phyloP scores from a whole-genome alignment of 2,329 filamentous ascomycete species.

The Trichoderma koningiopsis region DNA sequence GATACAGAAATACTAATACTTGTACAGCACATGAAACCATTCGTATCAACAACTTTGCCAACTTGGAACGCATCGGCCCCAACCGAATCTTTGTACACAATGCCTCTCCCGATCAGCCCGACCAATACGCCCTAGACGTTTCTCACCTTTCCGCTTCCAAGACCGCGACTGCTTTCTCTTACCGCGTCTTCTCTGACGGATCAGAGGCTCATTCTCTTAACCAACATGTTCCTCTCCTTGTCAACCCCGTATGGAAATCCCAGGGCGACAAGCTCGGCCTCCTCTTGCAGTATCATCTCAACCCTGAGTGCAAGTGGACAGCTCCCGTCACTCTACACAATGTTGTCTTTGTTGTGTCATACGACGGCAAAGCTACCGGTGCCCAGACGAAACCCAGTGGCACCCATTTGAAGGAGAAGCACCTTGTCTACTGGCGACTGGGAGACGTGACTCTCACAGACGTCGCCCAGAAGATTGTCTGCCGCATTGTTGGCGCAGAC shows the following conservation, averaged over 20 bases:
- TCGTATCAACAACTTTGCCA: slow-evolving; percentile 82
- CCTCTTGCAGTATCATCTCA: slow-evolving; percentile 80
- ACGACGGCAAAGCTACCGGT: slow-evolving; percentile 67
- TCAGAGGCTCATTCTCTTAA: slow-evolving; percentile 47
- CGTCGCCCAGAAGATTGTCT: slow-evolving; percentile 76
- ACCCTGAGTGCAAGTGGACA: slow-evolving; percentile 62
- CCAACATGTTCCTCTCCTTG: slow-evolving; percentile 68
- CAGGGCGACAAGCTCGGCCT: slow-evolving; percentile 84
- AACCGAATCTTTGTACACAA: slow-evolving; percentile 89
- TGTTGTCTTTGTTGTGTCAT: slow-evolving; percentile 70
- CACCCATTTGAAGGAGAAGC: slow-evolving; percentile 77
- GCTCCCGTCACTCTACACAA: slow-evolving; percentile 62
- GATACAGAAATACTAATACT: neutral
- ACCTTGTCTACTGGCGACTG: slow-evolving; percentile 78
- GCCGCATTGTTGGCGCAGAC: slow-evolving; percentile 74
- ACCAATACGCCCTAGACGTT: slow-evolving; percentile 78
- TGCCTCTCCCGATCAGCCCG: slow-evolving; percentile 62
- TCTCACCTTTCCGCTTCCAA: slow-evolving; percentile 64
- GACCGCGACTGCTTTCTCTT: slow-evolving; percentile 85
- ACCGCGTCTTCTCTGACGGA: slow-evolving; percentile 76
- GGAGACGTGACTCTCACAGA: slow-evolving; percentile 70
- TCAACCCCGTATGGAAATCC: slow-evolving; percentile 79
- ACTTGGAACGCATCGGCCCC: slow-evolving; percentile 88
- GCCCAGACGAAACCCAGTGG: slow-evolving; percentile 79
- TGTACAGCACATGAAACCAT: slow-evolving; percentile 61